Evolutionary conservation across 495 filamentous ascomycete genomes (phyloP), one percentile per base, ranked within the genome.

Genomic region (Neurospora sp.): DNA sequence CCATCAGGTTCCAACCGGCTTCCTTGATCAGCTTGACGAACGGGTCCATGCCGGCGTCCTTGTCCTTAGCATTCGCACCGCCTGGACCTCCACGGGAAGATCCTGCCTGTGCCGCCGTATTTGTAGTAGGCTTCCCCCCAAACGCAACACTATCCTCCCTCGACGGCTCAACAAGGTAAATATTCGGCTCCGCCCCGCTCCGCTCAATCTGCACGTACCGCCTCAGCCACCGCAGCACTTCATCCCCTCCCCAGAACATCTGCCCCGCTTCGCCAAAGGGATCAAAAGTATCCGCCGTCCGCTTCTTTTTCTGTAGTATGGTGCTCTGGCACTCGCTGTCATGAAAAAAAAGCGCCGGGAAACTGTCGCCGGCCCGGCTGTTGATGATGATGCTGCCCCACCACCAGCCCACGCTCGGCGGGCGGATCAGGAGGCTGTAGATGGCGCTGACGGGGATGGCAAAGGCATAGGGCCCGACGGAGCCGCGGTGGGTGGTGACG

Each of bases 161-260:
- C 27, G 84, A 91, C 7, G 96, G 96, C 75, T 98, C 93, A 61
- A 99, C 89, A 12, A 99, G 85, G 76, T 97, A 99, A 40, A 96
- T 89, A 75, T 91, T 97, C 18, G 90, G 90, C 79, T 99, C 96
- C 1, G 92, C 93, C 4, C 85, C 87, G 35, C 93, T 94, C 66
- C 92, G 87, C 82, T 97, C 92, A 22, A 98, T 89, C 1, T 84
- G 85, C 20, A 94, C 90, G 82, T 97, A 98, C 75, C 88, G 85
- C 78, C 89, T 91, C 78, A 99, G 76, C 96, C 96, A 98, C 66
- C 95, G 85, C 40, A 99, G 78, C 7, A 99, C 92, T 84, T 99
- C 96, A 77, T 99, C 96, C 5, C 96, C 96, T 66, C 96, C 96
- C 96, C 96, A 99, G 74, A 97, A 98, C 80, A 98, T 89, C 79